Conservation (phyloP, 1,139 yeast species). For the Debaryomycetaceae sp. region DNA sequence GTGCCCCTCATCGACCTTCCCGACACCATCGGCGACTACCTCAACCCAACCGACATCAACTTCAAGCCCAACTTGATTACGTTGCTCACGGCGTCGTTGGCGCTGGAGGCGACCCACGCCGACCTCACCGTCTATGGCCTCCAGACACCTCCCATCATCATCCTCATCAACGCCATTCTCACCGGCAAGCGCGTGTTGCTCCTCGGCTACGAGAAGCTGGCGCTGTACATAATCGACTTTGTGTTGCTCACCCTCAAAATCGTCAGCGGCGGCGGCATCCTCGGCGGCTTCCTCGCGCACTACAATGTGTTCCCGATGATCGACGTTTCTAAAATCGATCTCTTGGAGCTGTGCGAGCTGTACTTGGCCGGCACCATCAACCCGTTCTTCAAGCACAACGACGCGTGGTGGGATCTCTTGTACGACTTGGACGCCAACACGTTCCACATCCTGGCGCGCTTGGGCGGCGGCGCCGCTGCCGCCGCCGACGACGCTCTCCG, state of each 20-base stretch:
- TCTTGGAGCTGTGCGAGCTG: constrained; percentile 48
- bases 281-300: constrained; percentile 45
- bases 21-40: constrained; percentile 42
- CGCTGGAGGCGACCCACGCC: constrained; percentile 25
- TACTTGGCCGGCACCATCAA: constrained; percentile 66
- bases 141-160: constrained; percentile 54
- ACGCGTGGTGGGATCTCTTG: constrained; percentile 54
- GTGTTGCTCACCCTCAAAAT: constrained; percentile 50
- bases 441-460: constrained; percentile 26
- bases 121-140: constrained; percentile 52
- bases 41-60: constrained; percentile 43
- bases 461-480: constrained; percentile 2
- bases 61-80: constrained; percentile 40
- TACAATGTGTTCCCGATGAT: constrained; percentile 57
- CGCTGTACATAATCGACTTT: constrained; percentile 53
- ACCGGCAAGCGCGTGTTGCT: constrained; percentile 55
- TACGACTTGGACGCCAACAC: constrained; percentile 53
- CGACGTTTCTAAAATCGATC: constrained; percentile 58
- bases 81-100: constrained; percentile 31
- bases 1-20: constrained; percentile 41
- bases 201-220: constrained; percentile 51
- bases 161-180: constrained; percentile 52
- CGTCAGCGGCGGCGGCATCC: constrained; percentile 56
- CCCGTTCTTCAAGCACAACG: constrained; percentile 59
- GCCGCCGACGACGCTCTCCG: constrained; percentile 14